Conservation (phyloP, 1,284 basidiomycete species). For the Tranzscheliella williamsii region DNA sequence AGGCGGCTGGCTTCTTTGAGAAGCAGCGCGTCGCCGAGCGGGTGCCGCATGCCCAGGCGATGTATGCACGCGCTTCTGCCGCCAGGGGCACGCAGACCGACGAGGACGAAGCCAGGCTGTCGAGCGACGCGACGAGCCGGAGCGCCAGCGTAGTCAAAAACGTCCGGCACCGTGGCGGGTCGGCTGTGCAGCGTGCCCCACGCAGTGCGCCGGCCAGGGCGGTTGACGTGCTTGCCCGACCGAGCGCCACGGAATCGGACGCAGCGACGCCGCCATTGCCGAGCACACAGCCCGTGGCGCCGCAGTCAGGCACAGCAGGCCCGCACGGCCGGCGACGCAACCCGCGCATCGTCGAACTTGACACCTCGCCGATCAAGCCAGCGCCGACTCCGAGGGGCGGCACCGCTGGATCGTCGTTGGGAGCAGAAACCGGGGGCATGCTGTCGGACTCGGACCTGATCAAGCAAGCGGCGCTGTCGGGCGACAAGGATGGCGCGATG, state of each 20-base stretch:
- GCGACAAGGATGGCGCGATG: conserved; percentile 11
- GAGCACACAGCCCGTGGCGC: too few relatives aligned
- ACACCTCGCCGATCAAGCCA: conserved; percentile 17
- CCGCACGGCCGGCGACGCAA: conserved; percentile 9
- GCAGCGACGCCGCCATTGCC: too few relatives aligned
- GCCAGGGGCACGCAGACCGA: conserved; percentile 1
- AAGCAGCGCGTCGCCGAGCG: conserved; percentile 65
- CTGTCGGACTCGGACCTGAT: conserved; percentile 36
- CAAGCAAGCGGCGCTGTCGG: conserved; percentile 30
- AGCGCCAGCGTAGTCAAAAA: conserved; percentile 13
- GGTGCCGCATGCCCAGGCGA: conserved; percentile 6
- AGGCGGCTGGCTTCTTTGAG: conserved; percentile 75
- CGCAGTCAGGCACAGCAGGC: background rate
- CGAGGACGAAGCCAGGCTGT: conserved; percentile 20
- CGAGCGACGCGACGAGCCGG: conserved; percentile 15
- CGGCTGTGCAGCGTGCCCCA: too few relatives aligned
- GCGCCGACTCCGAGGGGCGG: background rate
- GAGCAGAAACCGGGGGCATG: conserved; percentile 1
- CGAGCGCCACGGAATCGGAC: too few relatives aligned
- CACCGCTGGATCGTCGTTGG: too few relatives aligned
- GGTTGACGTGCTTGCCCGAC: too few relatives aligned
- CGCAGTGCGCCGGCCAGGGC: too few relatives aligned
- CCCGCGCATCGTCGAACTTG: conserved; percentile 31
- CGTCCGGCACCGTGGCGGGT: conserved; percentile 4
- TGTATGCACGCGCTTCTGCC: background rate